Evolutionary conservation across 768 basidiomycete genomes (phyloP), one percentile per base, ranked within the genome.

Genomic region (Glaciozyma antarctica): DNA sequence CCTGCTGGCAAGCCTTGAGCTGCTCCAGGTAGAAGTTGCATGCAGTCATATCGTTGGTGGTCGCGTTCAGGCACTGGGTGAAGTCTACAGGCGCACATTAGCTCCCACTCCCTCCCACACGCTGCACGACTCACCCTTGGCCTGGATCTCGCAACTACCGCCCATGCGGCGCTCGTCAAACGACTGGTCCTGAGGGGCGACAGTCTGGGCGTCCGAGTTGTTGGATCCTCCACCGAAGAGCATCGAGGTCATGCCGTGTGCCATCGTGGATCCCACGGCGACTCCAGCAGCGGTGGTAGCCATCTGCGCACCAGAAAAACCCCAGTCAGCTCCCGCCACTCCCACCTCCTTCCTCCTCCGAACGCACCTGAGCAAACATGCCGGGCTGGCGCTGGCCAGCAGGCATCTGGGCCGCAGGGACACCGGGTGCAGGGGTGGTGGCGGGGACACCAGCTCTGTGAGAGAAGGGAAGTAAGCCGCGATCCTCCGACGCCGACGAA

Each of bases 221-320:
- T 79, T 77, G 45, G 76, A 76, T 61, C 81, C 79, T 64, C 88
- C 85, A 55, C 90, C 91, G 72, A 92, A 94, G 66, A 93, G 83
- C 88, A 92, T 90, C 76, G 77, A 82, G 49, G 88, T 90, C 69
- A 94, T 75, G n/a, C 90, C 90, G 75, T 94, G 90, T 53, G 90
- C 90, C 68, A 94, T 83, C 62, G 85, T 86, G 12, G 88, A 90
- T 30, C 90, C 91, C 57, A 89, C 80, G 8, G 90, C 91, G 58
- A 93, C 90, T 63, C 88, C 88, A 67, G 90, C 90, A 32, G 90
- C 90, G 9, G 90, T 73, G 21, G 71, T 70, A 41, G 68, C 67
- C 60, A 75, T 74, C 67, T 72, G 63, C n/a, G 2, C 34, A 24
- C 45, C 19, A n/a, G 13, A 61, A 7, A n/a, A 24, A 19, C 17